Conservation (phyloP, 139 green algal species). For the Haematococcus lacustris region DNA sequence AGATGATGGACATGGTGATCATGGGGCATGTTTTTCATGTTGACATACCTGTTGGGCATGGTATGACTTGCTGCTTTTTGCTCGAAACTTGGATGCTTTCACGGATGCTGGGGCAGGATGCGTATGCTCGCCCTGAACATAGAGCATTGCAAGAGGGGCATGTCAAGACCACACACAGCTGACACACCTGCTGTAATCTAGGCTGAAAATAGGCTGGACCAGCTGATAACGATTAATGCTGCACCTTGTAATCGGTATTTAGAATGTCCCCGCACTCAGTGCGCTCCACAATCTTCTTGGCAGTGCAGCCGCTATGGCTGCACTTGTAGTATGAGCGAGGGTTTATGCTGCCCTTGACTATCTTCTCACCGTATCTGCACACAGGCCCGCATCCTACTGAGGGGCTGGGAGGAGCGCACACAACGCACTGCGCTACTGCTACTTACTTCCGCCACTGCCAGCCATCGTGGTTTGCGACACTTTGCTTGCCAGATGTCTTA, state of each 20-base stretch:
- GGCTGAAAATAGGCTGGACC: background rate
- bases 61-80: too few species aligned
- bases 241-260: slow-evolving; percentile 58
- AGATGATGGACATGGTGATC: too few species aligned
- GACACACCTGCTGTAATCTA: background rate
- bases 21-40: too few species aligned
- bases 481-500: too few species aligned
- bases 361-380: slow-evolving; percentile 90
- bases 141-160: background rate
- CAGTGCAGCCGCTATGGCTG: slow-evolving; percentile 54
- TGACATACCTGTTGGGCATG: too few species aligned
- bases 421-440: too few species aligned
- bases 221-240: background rate
- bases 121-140: slow-evolving; percentile 1
- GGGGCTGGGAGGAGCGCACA: too few species aligned
- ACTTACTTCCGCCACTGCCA: too few species aligned
- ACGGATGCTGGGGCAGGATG: background rate
- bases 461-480: too few species aligned
- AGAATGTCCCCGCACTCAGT: slow-evolving; percentile 46
- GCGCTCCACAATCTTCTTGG: slow-evolving; percentile 79
- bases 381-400: too few species aligned
- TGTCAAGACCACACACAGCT: background rate
- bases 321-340: slow-evolving; percentile 96
- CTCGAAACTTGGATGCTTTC: too few species aligned
- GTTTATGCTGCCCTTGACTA: slow-evolving; percentile 82